Conservation (phyloP, 2,329 filamentous ascomycete genomes). For the Trichoderma lentiforme region DNA sequence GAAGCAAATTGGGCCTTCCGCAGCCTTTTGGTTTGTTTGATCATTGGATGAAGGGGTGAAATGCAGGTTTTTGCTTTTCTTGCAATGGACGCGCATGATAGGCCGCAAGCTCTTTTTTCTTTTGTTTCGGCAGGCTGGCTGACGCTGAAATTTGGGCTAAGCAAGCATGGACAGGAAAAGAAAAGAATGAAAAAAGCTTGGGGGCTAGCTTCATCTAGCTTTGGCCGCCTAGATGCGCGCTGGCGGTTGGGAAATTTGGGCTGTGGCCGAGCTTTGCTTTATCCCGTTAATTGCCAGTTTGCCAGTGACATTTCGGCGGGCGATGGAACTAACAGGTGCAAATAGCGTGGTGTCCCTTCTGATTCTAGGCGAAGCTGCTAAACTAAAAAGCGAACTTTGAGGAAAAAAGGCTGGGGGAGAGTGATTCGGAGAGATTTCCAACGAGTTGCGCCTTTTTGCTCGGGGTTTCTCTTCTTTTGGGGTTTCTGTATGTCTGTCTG, state of each 20-base stretch:
- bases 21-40: neutral
- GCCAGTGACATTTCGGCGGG: slow-evolving; percentile 4
- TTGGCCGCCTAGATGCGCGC: slow-evolving; percentile 4
- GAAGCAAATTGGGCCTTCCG: neutral
- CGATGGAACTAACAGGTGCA: neutral
- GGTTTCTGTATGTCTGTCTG: too few relatives aligned
- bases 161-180: neutral
- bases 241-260: neutral
- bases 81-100: neutral
- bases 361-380: neutral
- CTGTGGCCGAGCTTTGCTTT: neutral
- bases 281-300: neutral
- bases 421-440: neutral
- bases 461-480: neutral
- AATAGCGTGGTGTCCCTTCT: neutral
- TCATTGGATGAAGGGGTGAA: neutral
- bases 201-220: slow-evolving; percentile 2
- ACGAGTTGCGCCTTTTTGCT: neutral
- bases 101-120: neutral
- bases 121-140: neutral
- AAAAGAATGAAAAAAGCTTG: neutral
- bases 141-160: neutral
- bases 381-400: neutral
- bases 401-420: neutral
- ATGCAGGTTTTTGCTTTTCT: neutral